These are phyloP conservation scores for Monascus purpureus DNA, from an alignment of 495 filamentous ascomycete species.

Conservation along the genomic window DNA sequence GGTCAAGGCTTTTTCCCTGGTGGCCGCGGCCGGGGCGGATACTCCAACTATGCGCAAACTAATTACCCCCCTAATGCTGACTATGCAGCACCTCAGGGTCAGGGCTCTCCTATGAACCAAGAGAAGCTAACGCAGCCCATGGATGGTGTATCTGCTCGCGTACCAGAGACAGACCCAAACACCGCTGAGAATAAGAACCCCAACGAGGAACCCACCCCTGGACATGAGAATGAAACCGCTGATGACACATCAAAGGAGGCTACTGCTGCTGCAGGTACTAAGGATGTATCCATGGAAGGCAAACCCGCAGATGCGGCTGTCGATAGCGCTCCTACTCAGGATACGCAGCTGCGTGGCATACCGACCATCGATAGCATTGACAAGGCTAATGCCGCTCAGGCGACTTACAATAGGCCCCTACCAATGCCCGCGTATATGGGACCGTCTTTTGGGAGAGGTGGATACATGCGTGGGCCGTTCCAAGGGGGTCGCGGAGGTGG, in stretches of 20 bases:
- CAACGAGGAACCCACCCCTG: conserved; percentile 16
- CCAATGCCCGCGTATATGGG: conserved; percentile 12
- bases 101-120: conserved; percentile 10
- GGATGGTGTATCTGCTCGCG: conserved; percentile 9
- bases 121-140: conserved; percentile 13
- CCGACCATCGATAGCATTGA: conserved; percentile 33
- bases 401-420: conserved; percentile 6
- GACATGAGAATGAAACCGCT: conserved; percentile 12
- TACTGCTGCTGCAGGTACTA: conserved; percentile 2
- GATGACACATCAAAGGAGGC: conserved; percentile 7
- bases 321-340: conserved; percentile 3
- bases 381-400: conserved; percentile 9
- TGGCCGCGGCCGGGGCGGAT: conserved; percentile 42
- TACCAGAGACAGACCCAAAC: conserved; percentile 3
- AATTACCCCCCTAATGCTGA: conserved; percentile 24
- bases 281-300: conserved; percentile 1
- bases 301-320: conserved; percentile 1
- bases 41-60: conserved; percentile 22
- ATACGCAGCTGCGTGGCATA: conserved; percentile 24
- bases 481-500: conserved; percentile 16
- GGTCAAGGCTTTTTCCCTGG: conserved; percentile 42
- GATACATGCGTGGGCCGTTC: conserved; percentile 21
- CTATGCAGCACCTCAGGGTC: conserved; percentile 19
- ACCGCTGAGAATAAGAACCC: conserved; percentile 10
- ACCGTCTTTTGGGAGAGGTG: conserved; percentile 22